A percentile compares a stretch with the other conserved stretches of the same genome.
phyloP scores from a whole-genome alignment of 2,329 filamentous ascomycete species.

The Trichoderma asperellum region DNA sequence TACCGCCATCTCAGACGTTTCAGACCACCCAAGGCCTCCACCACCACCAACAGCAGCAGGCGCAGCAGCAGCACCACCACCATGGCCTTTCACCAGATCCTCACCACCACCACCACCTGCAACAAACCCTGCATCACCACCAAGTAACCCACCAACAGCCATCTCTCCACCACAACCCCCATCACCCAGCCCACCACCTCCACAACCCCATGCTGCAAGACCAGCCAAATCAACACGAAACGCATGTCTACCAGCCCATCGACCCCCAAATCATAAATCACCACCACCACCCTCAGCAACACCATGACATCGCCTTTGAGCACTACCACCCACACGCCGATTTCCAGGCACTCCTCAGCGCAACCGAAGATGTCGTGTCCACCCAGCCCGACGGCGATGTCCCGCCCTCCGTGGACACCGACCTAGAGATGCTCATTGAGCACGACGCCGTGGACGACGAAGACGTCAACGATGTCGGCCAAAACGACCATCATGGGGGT shows the following conservation, averaged over 20 bases:
- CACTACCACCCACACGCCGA: conserved; percentile 51
- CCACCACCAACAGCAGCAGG: conserved; percentile 32
- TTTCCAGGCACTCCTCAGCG: conserved; percentile 59
- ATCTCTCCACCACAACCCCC: conserved; percentile 47
- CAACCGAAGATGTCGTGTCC: conserved; percentile 45
- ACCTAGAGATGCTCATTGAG: conserved; percentile 58
- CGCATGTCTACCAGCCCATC: conserved; percentile 57
- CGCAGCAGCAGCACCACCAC: conserved; percentile 27
- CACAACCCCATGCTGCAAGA: conserved; percentile 44
- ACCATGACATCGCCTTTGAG: conserved; percentile 45
- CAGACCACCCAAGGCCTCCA: conserved; percentile 34
- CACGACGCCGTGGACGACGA: conserved; percentile 52
- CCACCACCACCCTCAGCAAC: conserved; percentile 14
- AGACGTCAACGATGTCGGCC: conserved; percentile 34
- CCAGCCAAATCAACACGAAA: conserved; percentile 36
- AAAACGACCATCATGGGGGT: not conserved
- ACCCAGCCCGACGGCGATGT: conserved; percentile 38
- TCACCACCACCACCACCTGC: conserved; percentile 35
- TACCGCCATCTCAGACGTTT: conserved; percentile 46
- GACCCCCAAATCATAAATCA: conserved; percentile 46
- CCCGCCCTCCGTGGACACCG: conserved; percentile 51
- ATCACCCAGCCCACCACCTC: conserved; percentile 33
- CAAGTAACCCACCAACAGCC: conserved; percentile 49
- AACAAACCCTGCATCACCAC: conserved; percentile 39
- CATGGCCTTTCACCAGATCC: conserved; percentile 5